Percentiles rank a stretch among this genome's conserved stretches.
Evolutionary conservation across 192 early-diverging fungal species (phyloP).

Genomic region (Linnemannia hyalina): DNA sequence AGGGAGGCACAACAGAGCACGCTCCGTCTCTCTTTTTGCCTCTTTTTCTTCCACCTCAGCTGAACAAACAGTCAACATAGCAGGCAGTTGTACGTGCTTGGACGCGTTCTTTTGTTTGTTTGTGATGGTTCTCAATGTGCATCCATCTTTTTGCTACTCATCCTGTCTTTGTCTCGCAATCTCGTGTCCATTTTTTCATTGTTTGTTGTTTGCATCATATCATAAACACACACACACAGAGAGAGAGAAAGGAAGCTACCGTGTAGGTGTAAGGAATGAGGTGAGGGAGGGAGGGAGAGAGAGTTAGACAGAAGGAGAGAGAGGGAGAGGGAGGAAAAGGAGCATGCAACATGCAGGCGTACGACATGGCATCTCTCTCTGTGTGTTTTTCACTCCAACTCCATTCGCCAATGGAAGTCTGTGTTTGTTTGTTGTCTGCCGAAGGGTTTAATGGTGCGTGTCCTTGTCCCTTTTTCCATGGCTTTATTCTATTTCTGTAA

Average conservation of each 20-base stretch:
- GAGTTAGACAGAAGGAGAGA: not conserved
- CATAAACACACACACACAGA: not conserved
- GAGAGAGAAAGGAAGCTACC: not conserved
- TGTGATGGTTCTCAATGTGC: not conserved
- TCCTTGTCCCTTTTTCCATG: constrained; percentile 5
- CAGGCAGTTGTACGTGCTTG: not conserved
- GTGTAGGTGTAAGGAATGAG: constrained; percentile 16
- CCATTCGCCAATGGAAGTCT: too few species aligned
- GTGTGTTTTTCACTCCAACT: too few species aligned
- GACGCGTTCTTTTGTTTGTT: not conserved
- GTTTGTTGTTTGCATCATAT: not conserved
- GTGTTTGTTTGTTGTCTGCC: not conserved
- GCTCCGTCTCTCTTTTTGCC: not conserved
- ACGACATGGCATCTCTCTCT: not conserved
- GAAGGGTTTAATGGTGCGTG: not conserved
- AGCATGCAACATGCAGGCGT: constrained; percentile 1
- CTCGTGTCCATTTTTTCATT: not conserved
- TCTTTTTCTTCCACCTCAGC: not conserved
- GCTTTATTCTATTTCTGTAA: constrained; percentile 1
- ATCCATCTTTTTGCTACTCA: not conserved
- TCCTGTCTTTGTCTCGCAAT: not conserved
- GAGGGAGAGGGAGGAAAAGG: not conserved
- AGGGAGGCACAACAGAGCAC: not conserved
- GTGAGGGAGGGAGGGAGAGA: not conserved
- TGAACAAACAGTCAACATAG: not conserved